Evolutionary conservation across 1,139 yeast genomes (phyloP).

Genomic region (Scheffersomyces titani): DNA sequence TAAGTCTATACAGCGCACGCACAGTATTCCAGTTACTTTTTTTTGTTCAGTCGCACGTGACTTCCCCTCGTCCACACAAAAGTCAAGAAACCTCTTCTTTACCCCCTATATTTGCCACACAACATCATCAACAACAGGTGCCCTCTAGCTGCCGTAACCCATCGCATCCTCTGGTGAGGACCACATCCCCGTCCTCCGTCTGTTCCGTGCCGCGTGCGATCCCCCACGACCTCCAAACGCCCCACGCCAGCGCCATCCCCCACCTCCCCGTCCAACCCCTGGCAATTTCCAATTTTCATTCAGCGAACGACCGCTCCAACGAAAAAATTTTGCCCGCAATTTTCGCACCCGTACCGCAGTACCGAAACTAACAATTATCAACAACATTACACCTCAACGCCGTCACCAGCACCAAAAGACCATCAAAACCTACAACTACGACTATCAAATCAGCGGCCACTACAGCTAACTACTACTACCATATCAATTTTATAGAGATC

Average conservation of each 20-base stretch:
- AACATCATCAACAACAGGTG: background rate
- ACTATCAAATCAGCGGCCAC: background rate
- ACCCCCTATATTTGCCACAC: background rate
- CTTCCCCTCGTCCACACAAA: background rate
- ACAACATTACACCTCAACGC: background rate
- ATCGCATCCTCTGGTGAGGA: background rate
- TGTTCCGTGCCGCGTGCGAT: background rate
- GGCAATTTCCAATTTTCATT: background rate
- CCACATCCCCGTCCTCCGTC: background rate
- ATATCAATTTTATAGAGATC: background rate
- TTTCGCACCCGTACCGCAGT: slow-evolving; percentile 1
- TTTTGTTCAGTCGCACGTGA: background rate
- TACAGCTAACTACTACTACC: background rate
- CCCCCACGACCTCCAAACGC: background rate
- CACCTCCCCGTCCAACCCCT: background rate
- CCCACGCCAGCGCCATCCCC: background rate
- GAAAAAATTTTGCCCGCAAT: background rate
- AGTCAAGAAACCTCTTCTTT: background rate
- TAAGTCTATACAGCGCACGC: background rate
- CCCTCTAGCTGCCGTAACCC: background rate
- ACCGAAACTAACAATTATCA: background rate
- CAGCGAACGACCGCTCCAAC: background rate
- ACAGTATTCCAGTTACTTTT: background rate
- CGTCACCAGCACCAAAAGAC: background rate
- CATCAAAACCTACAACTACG: background rate